Conservation (phyloP, 345 rosid genomes). For the Sonneratia alba region DNA sequence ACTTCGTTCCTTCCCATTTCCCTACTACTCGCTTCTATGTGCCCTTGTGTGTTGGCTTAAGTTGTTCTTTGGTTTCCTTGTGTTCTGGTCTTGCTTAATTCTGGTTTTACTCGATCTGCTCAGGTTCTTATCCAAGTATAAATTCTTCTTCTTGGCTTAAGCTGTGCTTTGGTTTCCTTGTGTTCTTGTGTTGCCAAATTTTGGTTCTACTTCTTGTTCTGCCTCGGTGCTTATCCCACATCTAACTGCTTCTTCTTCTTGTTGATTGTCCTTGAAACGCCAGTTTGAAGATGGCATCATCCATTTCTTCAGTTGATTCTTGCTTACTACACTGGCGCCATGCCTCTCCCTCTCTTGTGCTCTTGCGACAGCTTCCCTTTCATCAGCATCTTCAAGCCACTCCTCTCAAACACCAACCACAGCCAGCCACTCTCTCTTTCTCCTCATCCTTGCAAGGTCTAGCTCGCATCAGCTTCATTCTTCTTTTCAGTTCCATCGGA, state of each 20-base stretch:
- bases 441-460: constrained; percentile 32
- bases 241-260: background rate
- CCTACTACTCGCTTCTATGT: no score
- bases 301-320: background rate
- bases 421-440: constrained; percentile 23
- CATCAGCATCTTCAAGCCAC: background rate
- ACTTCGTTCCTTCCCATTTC: no score
- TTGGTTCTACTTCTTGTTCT: no score
- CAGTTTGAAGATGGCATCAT: constrained; percentile 3
- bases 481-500: background rate
- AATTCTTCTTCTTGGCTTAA: no score
- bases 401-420: constrained; percentile 8
- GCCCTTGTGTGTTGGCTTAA: no score
- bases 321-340: background rate
- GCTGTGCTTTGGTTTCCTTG: no score
- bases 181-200: no score
- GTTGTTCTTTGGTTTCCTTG: no score
- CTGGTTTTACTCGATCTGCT: no score
- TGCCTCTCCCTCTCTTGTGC: background rate
- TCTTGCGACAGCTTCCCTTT: background rate
- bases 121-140: no score
- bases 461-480: background rate
- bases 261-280: background rate
- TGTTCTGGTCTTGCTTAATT: no score
- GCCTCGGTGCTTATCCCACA: no score